Conservation (phyloP, 306 rosid species). For the Geum urbanum region DNA sequence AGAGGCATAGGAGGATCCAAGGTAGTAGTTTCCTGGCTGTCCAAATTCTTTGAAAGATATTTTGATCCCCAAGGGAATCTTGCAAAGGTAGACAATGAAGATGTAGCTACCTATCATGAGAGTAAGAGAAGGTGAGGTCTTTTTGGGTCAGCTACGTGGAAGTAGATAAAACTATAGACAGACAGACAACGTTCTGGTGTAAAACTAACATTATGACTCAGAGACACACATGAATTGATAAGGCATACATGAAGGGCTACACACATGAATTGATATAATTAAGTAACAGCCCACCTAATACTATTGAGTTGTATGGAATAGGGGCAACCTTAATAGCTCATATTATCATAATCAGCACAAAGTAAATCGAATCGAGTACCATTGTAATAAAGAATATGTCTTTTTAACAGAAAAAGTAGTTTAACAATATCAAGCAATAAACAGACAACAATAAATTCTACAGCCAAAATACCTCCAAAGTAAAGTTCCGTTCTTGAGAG, state of each 20-base stretch:
- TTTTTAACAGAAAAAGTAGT: not conserved
- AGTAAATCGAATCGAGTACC: not conserved
- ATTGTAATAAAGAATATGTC: not conserved
- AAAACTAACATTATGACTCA: not conserved
- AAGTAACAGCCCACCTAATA: not conserved
- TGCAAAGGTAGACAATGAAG: slow-evolving; percentile 69
- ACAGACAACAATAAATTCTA: not conserved
- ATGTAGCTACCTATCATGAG: slow-evolving; percentile 47
- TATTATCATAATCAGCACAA: not conserved
- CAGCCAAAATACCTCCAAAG: slow-evolving; percentile 53
- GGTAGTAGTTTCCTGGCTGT: slow-evolving; percentile 26
- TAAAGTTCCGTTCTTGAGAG: slow-evolving; percentile 62
- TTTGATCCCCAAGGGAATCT: slow-evolving; percentile 89
- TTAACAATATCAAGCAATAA: not conserved
- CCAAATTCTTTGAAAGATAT: slow-evolving; percentile 32
- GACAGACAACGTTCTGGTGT: not conserved
- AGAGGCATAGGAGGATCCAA: slow-evolving; percentile 45
- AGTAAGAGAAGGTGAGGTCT: not conserved
- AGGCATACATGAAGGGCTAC: not conserved
- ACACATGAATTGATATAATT: not conserved
- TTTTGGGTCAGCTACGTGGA: slow-evolving; percentile 18
- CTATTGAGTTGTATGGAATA: not conserved
- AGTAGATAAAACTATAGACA: slow-evolving; percentile 10
- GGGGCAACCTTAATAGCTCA: not conserved
- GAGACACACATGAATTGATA: not conserved